Evolutionary conservation across 441 rosid species (phyloP).

Genomic region (Brassica balearica): DNA sequence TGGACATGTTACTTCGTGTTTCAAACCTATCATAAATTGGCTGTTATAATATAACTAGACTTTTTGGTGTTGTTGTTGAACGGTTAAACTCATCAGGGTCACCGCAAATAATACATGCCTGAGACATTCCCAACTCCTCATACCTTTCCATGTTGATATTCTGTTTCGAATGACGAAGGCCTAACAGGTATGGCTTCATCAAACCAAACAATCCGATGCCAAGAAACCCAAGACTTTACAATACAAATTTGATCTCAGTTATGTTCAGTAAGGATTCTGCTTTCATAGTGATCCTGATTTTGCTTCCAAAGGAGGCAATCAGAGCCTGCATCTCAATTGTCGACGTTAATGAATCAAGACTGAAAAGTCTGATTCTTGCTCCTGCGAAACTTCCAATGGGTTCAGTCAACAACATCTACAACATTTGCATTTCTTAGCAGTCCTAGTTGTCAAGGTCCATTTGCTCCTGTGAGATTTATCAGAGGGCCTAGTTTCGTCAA

Average conservation of each 20-base stretch:
- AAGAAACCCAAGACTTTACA: neutral
- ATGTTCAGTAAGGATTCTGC: neutral
- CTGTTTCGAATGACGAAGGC: neutral
- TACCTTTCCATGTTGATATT: too few species aligned
- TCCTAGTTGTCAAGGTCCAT: neutral
- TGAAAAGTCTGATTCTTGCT: neutral
- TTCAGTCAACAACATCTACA: neutral
- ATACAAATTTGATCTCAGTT: neutral
- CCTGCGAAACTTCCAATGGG: neutral
- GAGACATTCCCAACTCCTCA: too few species aligned
- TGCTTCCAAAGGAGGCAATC: neutral
- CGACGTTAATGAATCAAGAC: neutral
- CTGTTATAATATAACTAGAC: too few species aligned
- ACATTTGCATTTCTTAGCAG: neutral
- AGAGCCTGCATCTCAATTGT: neutral
- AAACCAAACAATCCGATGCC: neutral
- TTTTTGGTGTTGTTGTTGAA: too few species aligned
- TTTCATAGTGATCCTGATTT: neutral
- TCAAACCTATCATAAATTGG: too few species aligned
- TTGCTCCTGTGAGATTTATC: neutral
- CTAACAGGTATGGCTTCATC: neutral
- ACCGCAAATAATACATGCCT: too few species aligned
- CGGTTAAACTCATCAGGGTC: too few species aligned
- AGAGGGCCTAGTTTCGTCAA: neutral
- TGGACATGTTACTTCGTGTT: too few species aligned